Conservation (phyloP, 1,284 basidiomycete species). For the Neonothopanus nambi region DNA sequence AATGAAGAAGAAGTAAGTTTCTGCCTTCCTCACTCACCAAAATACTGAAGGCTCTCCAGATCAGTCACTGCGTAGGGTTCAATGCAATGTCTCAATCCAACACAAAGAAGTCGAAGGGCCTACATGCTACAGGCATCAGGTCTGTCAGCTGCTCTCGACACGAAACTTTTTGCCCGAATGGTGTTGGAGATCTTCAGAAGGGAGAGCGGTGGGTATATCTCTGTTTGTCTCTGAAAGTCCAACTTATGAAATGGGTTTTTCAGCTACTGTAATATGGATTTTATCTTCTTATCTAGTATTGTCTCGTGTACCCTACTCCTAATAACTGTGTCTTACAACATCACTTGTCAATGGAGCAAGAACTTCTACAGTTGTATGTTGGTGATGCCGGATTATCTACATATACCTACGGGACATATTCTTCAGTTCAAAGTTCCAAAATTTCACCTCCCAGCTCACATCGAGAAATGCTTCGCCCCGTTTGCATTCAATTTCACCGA, state of each 20-base stretch:
- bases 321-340: constrained; percentile 17
- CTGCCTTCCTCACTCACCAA: background rate
- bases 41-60: constrained; percentile 11
- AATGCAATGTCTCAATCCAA: constrained; percentile 19
- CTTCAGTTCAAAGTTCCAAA: constrained; percentile 14
- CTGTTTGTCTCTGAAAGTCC: no score
- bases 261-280: constrained; percentile 22
- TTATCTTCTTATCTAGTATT: constrained; percentile 14
- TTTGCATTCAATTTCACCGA: constrained; percentile 17
- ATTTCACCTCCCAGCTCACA: constrained; percentile 19
- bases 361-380: constrained; percentile 13
- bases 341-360: constrained; percentile 17
- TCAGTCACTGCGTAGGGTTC: constrained; percentile 23
- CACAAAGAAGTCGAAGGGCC: constrained; percentile 20
- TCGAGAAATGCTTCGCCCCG: constrained; percentile 7
- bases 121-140: constrained; percentile 20
- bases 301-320: background rate
- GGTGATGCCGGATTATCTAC: constrained; percentile 3
- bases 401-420: background rate
- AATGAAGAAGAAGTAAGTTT: constrained; percentile 21
- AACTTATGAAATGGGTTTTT: no score
- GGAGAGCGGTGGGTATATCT: constrained; percentile 16
- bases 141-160: constrained; percentile 21
- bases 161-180: constrained; percentile 18
- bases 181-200: constrained; percentile 24